These are phyloP conservation scores for Trichoderma sp. DNA, from an alignment of 2,329 filamentous ascomycete species.

Conservation along the genomic window DNA sequence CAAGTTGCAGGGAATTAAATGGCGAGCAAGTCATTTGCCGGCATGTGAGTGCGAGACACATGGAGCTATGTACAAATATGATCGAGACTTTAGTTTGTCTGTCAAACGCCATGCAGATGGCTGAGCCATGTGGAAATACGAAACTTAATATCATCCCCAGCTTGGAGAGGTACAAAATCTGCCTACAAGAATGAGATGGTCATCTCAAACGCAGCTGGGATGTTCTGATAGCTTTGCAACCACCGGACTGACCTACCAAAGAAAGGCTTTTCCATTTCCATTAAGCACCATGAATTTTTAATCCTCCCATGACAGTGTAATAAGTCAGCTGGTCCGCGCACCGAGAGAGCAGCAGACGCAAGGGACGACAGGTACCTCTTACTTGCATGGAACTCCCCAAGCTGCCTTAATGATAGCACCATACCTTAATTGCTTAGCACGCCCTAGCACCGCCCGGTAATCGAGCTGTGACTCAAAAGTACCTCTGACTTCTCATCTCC, in stretches of 20 bases:
- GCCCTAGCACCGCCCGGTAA: background rate
- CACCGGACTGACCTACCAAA: background rate
- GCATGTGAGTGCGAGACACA: background rate
- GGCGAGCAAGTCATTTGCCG: background rate
- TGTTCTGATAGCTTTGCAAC: background rate
- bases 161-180: background rate
- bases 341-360: background rate
- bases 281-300: background rate
- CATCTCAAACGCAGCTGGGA: background rate
- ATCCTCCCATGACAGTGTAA: background rate
- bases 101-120: background rate
- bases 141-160: background rate
- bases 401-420: background rate
- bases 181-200: background rate
- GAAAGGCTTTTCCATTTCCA: background rate
- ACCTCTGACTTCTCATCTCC: background rate
- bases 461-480: background rate
- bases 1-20: background rate
- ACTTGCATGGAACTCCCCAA: background rate
- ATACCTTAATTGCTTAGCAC: background rate
- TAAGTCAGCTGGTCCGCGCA: constrained; percentile 13
- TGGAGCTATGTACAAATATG: background rate
- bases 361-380: background rate
- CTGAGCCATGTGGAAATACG: background rate
- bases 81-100: background rate